Conservation (phyloP, 495 filamentous ascomycete genomes). For the Neurospora tetrasperma region DNA sequence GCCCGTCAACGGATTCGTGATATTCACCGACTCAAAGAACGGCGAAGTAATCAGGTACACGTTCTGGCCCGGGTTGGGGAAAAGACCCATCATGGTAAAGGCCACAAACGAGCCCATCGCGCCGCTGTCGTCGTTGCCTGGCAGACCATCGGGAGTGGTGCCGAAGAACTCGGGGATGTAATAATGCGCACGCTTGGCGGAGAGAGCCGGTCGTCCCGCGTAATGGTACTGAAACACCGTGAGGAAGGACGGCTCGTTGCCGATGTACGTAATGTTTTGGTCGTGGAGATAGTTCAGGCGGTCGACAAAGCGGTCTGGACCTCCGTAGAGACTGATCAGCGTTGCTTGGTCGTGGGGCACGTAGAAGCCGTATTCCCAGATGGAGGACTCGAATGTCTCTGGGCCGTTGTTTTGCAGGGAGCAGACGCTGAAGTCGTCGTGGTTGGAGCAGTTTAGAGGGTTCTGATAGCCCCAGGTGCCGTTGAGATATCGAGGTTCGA, state of each 20-base stretch:
- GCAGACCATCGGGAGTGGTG: conserved; percentile 49
- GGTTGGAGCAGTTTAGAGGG: conserved; percentile 53
- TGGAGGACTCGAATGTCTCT: conserved; percentile 62
- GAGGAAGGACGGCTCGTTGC: conserved; percentile 63
- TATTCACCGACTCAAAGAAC: conserved; percentile 54
- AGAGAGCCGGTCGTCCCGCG: conserved; percentile 54
- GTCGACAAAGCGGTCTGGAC: conserved; percentile 45
- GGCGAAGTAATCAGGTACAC: conserved; percentile 64
- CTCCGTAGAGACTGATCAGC: conserved; percentile 51
- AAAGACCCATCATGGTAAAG: conserved; percentile 63
- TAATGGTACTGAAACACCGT: conserved; percentile 66
- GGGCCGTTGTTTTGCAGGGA: conserved; percentile 51
- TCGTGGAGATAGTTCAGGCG: conserved; percentile 60
- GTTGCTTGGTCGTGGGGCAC: conserved; percentile 59
- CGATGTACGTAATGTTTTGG: conserved; percentile 54
- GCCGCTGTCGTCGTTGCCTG: conserved; percentile 64
- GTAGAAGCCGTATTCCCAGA: conserved; percentile 62
- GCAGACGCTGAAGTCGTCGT: conserved; percentile 42
- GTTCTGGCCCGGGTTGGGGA: conserved; percentile 64
- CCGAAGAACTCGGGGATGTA: conserved; percentile 61
- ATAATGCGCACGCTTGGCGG: conserved; percentile 47
- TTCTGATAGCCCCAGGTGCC: conserved; percentile 60
- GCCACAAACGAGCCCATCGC: conserved; percentile 64
- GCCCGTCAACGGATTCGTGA: conserved; percentile 47
- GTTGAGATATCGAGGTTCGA: conserved; percentile 58